phyloP scores from a whole-genome alignment of 805 yeast genomes.

The Suhomyces sp. region DNA sequence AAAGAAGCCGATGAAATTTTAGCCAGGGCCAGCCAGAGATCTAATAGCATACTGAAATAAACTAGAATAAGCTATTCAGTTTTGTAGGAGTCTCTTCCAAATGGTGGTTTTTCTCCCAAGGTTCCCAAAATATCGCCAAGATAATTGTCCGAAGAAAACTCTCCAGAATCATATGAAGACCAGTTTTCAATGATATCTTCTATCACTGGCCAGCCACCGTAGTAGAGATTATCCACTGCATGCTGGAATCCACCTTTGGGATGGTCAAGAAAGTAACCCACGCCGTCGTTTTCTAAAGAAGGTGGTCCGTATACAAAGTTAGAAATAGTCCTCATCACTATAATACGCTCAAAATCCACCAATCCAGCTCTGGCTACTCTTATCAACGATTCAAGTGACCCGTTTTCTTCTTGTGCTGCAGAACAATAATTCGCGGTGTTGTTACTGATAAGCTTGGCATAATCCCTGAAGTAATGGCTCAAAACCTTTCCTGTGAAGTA shows the following conservation, averaged over 20 bases:
- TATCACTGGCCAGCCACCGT: slow-evolving; percentile 54
- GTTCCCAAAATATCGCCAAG: slow-evolving; percentile 61
- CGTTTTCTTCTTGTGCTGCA: slow-evolving; percentile 68
- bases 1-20: not conserved
- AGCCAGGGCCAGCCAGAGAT: not conserved
- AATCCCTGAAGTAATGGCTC: slow-evolving; percentile 48
- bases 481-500: slow-evolving; percentile 56
- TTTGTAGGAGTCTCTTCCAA: slow-evolving; percentile 24
- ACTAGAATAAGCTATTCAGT: not conserved
- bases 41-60: too few species aligned
- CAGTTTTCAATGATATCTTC: slow-evolving; percentile 52
- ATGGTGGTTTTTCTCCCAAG: slow-evolving; percentile 44
- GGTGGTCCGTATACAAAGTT: slow-evolving; percentile 57
- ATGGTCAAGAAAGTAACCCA: slow-evolving; percentile 48
- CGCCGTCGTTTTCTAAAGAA: slow-evolving; percentile 39
- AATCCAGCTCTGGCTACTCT: slow-evolving; percentile 54
- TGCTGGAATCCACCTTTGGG: slow-evolving; percentile 51
- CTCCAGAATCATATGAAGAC: slow-evolving; percentile 32
- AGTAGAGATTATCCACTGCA: slow-evolving; percentile 48
- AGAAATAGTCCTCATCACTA: slow-evolving; percentile 58
- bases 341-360: slow-evolving; percentile 55
- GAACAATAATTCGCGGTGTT: slow-evolving; percentile 58
- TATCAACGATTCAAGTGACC: slow-evolving; percentile 55
- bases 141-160: slow-evolving; percentile 48
- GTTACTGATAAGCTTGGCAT: slow-evolving; percentile 50